Conservation (phyloP, 768 basidiomycete genomes). For the Xanthoconium purpureum region DNA sequence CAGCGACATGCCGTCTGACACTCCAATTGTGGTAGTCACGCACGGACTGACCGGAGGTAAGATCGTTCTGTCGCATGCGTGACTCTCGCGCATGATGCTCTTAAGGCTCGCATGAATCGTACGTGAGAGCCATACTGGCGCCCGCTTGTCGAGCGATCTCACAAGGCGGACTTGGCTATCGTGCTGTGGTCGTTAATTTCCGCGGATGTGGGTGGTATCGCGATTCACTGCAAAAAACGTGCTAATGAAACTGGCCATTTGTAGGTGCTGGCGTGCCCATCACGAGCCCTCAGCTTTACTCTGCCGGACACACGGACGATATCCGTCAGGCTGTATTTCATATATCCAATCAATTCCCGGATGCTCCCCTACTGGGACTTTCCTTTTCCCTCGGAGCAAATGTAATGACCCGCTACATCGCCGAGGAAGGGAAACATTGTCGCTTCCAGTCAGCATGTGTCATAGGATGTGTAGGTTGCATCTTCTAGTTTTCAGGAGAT, state of each 20-base stretch:
- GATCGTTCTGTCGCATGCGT: not conserved
- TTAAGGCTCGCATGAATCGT: conserved; percentile 84
- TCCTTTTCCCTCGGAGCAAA: conserved; percentile 95
- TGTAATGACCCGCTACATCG: conserved; percentile 85
- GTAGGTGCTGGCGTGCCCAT: conserved; percentile 82
- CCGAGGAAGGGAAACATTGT: conserved; percentile 69
- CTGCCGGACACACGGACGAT: conserved; percentile 88
- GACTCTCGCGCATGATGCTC: conserved; percentile 2
- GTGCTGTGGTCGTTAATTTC: conserved; percentile 89
- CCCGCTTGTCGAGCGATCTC: conserved; percentile 66
- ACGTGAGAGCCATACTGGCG: conserved; percentile 78
- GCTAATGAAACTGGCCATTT: conserved; percentile 13
- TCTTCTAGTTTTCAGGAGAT: conserved; percentile 6
- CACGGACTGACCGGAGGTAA: conserved; percentile 34
- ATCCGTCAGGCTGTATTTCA: conserved; percentile 77
- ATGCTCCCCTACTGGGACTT: conserved; percentile 78
- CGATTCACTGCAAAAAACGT: conserved; percentile 5
- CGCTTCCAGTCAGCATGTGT: conserved; percentile 65
- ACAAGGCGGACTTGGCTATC: conserved; percentile 86
- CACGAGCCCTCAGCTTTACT: conserved; percentile 81
- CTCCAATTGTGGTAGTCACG: conserved; percentile 33
- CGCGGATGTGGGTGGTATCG: conserved; percentile 69
- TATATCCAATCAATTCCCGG: conserved; percentile 68
- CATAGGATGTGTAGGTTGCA: conserved; percentile 65
- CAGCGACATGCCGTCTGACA: conserved; percentile 17